Evolutionary conservation across 2,329 filamentous ascomycete species (phyloP), one percentile per base, ranked within the genome.

Genomic region (Botrytis byssoidea): DNA sequence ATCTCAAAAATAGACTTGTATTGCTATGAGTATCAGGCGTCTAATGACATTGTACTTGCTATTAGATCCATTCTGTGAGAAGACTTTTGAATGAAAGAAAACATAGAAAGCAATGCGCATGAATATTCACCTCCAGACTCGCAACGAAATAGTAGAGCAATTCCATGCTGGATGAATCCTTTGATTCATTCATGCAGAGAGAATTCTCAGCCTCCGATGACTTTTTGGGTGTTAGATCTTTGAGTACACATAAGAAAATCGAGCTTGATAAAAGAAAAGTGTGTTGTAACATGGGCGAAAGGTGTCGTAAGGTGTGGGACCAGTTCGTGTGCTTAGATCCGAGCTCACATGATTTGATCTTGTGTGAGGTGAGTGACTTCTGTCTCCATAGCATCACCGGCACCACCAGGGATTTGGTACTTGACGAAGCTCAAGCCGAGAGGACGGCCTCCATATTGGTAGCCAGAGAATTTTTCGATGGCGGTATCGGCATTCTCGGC

Each of bases 401-500:
- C 66, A 63, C 84, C 84, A 59, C 89, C 87, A 71, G 89, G 86
- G 81, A 92, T 95, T 77, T 93, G 86, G 83, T 98, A 98, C 84
- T 96, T 97, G 85, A 98, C 95, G 81, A 93, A 98, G 82, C 91
- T 95, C 80, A 99, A 87, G 74, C 95, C 94, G 75, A 99, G 90
- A 79, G 96, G 96, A 78, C 96, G 94, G 72, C 95, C 95, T 77
- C 96, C 96, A 80, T 99, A 99, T 82, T 97, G 93, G 82, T 99
- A 99, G 73, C 94, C 94, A 78, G 96, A 95, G 85, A 99, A 99
- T 83, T 99, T 99, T 80, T 93, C 89, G 79, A 99, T 98, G 64
- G 95, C 92, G 35, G 94, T 98, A 79, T 97, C 94, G 1, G 96
- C 94, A 76, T 94, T 97, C 14, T 95, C 91, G 25, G 89, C 85